These are phyloP conservation scores for Antrodiella citrinella DNA, from an alignment of 768 basidiomycete genomes.

Conservation along the genomic window DNA sequence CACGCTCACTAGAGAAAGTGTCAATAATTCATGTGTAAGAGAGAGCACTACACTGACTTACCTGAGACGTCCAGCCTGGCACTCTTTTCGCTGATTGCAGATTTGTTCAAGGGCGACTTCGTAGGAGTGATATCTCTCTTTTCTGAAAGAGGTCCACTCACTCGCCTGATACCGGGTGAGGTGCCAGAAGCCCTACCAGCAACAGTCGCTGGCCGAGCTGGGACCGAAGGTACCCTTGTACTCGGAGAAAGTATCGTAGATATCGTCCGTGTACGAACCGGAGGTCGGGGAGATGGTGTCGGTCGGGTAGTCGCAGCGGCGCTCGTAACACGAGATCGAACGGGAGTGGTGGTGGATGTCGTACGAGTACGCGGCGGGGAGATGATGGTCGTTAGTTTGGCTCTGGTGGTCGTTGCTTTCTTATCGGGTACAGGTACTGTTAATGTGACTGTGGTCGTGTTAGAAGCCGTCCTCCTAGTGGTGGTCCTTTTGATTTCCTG, in stretches of 20 bases:
- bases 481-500: conserved; percentile 12
- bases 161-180: neutral
- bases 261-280: conserved; percentile 2
- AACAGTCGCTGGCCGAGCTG: neutral
- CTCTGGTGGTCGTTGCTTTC: neutral
- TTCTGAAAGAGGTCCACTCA: neutral
- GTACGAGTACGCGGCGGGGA: neutral
- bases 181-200: neutral
- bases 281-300: conserved; percentile 1
- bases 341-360: neutral
- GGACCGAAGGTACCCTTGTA: neutral
- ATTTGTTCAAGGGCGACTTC: neutral
- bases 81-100: neutral
- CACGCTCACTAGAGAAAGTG: neutral
- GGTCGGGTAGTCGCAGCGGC: neutral
- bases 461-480: neutral
- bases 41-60: no score
- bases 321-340: neutral
- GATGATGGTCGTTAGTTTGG: neutral
- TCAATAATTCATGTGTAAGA: no score
- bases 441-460: neutral
- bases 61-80: neutral
- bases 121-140: neutral
- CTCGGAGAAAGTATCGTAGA: conserved; percentile 1
- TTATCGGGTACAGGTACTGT: neutral